Evolutionary conservation across 805 yeast species (phyloP).

Genomic region (Priceomyces fermenticarens): DNA sequence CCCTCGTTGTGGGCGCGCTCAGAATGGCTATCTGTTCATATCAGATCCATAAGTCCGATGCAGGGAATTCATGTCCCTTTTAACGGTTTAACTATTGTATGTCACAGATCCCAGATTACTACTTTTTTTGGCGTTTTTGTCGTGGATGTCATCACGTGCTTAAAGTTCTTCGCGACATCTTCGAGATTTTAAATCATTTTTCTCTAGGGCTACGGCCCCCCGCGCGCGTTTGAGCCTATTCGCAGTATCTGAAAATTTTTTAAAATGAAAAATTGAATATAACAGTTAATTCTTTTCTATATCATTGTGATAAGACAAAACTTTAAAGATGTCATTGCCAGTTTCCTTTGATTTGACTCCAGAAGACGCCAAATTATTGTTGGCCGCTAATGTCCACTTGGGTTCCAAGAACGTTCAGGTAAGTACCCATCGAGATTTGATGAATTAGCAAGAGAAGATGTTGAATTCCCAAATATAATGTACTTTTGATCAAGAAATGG

Average conservation of each 20-base stretch:
- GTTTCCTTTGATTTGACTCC: slow-evolving; percentile 90
- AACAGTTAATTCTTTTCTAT: slow-evolving; percentile 7
- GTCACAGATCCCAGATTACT: too few species aligned
- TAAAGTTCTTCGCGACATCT: not conserved
- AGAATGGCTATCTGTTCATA: too few species aligned
- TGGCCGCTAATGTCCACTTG: slow-evolving; percentile 99
- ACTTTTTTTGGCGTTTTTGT: too few species aligned
- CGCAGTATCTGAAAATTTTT: slow-evolving; percentile 4
- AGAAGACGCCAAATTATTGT: slow-evolving; percentile 97
- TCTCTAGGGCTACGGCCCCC: slow-evolving; percentile 4
- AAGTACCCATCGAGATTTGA: slow-evolving; percentile 40
- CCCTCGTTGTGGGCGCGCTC: too few species aligned
- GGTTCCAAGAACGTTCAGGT: slow-evolving; percentile 99
- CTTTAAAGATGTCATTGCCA: slow-evolving; percentile 67
- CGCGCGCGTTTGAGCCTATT: not conserved
- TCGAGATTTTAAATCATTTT: not conserved
- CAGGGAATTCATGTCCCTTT: too few species aligned
- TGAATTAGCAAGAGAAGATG: not conserved
- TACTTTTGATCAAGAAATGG: not conserved
- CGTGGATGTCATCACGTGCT: not conserved
- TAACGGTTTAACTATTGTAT: too few species aligned
- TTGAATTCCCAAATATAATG: too few species aligned
- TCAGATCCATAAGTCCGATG: too few species aligned
- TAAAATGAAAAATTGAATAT: slow-evolving; percentile 4
- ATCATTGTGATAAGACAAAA: slow-evolving; percentile 8